These are phyloP conservation scores for Solioccasus polychromus DNA, from an alignment of 768 basidiomycete species.

Conservation along the genomic window DNA sequence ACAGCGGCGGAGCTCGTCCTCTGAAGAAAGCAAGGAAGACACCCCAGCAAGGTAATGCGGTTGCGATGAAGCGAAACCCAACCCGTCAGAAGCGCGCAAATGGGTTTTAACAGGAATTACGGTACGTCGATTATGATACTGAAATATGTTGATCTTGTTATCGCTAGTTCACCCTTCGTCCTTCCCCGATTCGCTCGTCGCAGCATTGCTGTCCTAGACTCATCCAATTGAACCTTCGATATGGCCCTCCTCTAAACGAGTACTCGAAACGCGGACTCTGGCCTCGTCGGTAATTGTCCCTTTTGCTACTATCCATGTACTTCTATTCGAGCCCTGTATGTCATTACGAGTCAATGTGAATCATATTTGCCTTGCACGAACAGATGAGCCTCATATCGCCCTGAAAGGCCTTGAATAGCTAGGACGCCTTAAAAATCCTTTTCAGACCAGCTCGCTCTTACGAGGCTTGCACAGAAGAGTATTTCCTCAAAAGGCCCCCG, in stretches of 20 bases:
- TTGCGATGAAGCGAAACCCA: neutral
- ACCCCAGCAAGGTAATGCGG: neutral
- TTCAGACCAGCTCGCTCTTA: neutral
- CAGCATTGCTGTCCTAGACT: neutral
- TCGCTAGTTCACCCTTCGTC: neutral
- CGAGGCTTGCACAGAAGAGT: neutral
- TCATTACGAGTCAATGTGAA: neutral
- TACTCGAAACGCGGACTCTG: neutral
- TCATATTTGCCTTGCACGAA: neutral
- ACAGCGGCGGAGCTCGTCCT: neutral
- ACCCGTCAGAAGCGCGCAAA: neutral
- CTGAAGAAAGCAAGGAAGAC: slow-evolving; percentile 1
- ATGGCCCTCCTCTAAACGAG: neutral
- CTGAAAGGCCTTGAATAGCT: neutral
- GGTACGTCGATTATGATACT: neutral
- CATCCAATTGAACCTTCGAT: neutral
- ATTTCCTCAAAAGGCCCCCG: neutral
- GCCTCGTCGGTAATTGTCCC: neutral
- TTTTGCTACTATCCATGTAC: neutral
- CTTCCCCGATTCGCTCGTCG: neutral
- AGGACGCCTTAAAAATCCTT: neutral
- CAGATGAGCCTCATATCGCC: neutral
- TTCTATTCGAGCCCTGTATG: neutral
- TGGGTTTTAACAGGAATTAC: neutral
- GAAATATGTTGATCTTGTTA: neutral